A percentile compares a stretch with the other conserved stretches of the same genome.
phyloP scores from a whole-genome alignment of 2,329 filamentous ascomycete species.

The Fusarium piperis region DNA sequence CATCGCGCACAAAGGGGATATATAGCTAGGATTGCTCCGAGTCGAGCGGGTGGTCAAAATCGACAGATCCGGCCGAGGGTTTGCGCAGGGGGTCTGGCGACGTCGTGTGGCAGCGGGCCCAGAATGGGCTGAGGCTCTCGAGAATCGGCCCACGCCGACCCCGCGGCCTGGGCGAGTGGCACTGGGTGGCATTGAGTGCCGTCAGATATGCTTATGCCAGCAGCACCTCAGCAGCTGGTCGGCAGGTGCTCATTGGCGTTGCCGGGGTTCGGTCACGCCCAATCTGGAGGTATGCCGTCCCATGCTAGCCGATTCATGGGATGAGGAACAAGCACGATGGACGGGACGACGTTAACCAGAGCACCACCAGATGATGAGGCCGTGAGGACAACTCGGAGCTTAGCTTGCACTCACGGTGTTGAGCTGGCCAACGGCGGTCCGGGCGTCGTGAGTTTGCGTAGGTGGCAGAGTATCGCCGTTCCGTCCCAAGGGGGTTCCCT shows the following conservation, averaged over 20 bases:
- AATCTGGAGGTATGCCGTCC: constrained; percentile 23
- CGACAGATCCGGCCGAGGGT: constrained; percentile 44
- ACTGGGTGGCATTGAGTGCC: constrained; percentile 29
- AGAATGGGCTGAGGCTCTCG: constrained; percentile 49
- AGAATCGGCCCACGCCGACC: constrained; percentile 50
- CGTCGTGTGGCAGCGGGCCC: constrained; percentile 48
- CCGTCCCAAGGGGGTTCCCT: constrained; percentile 23
- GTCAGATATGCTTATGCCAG: constrained; percentile 44
- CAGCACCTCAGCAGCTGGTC: constrained; percentile 10
- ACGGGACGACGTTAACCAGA: neutral
- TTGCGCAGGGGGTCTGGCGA: constrained; percentile 46
- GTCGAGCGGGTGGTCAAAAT: constrained; percentile 35
- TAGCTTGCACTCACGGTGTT: neutral
- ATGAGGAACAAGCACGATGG: constrained; percentile 4
- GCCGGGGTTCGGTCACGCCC: constrained; percentile 20
- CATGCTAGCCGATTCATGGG: constrained; percentile 11
- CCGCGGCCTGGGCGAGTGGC: constrained; percentile 35
- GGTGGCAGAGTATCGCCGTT: constrained; percentile 4
- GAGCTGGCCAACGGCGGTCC: constrained; percentile 17
- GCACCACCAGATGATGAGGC: neutral
- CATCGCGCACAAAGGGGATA: constrained; percentile 41
- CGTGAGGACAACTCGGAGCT: neutral
- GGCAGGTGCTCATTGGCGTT: constrained; percentile 19
- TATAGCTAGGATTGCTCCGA: constrained; percentile 33
- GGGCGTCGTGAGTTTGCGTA: constrained; percentile 7